Percentiles rank a stretch among this genome's conserved stretches.
Conservation (phyloP, 1,284 basidiomycete species). For the Lignosus rhinocerotis region DNA sequence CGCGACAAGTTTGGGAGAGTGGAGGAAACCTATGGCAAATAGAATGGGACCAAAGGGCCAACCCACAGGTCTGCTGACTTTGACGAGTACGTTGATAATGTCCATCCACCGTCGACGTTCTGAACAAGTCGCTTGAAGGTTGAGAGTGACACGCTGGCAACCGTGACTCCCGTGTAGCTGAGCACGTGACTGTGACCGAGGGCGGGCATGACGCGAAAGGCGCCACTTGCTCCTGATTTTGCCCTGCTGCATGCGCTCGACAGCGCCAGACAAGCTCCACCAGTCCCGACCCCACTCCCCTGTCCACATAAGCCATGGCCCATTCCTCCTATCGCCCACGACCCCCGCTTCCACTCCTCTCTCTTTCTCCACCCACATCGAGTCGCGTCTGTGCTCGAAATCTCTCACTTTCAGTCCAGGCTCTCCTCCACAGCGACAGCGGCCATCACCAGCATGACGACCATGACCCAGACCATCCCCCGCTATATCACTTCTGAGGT, state of each 20-base stretch:
- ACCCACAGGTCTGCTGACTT: constrained; percentile 11
- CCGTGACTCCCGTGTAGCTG: background rate
- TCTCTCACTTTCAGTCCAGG: background rate
- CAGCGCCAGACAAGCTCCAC: background rate
- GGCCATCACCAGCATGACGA: constrained; percentile 2
- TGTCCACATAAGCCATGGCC: background rate
- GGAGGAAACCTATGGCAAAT: constrained; percentile 16
- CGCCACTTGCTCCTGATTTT: constrained; percentile 2
- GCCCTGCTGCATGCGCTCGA: background rate
- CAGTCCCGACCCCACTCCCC: background rate
- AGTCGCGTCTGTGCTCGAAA: background rate
- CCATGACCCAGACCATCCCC: constrained; percentile 10
- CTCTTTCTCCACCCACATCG: background rate
- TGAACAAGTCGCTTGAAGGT: background rate
- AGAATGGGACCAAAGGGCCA: constrained; percentile 20
- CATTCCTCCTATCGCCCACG: background rate
- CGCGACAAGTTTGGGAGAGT: background rate
- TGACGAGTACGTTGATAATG: constrained; percentile 3
- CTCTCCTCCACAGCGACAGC: background rate
- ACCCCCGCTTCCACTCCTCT: background rate
- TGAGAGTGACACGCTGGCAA: background rate
- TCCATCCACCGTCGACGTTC: background rate
- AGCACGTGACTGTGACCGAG: background rate
- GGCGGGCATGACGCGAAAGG: background rate
- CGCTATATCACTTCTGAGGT: constrained; percentile 25